Percentiles rank a stretch among this genome's conserved stretches.
These are phyloP conservation scores for Aspergillus hancockii DNA, from an alignment of 495 filamentous ascomycete species.

Conservation along the genomic window DNA sequence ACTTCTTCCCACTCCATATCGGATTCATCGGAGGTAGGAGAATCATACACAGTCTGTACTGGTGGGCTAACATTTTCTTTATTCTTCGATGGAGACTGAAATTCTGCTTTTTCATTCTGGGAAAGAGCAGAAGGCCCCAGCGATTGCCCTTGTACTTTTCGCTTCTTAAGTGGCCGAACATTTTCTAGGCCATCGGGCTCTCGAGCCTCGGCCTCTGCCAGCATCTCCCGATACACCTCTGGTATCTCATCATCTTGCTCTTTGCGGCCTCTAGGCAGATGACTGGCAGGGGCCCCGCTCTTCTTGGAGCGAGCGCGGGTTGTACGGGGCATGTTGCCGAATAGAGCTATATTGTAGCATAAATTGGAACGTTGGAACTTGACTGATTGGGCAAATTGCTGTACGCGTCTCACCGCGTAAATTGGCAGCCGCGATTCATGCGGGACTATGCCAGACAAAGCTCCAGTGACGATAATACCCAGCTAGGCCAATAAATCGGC, in stretches of 20 bases:
- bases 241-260: conserved; percentile 38
- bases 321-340: conserved; percentile 7
- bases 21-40: conserved; percentile 52
- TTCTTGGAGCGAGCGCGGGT: conserved; percentile 2
- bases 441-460: neutral
- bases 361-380: neutral
- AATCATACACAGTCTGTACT: conserved; percentile 48
- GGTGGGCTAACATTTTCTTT: conserved; percentile 23
- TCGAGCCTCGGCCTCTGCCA: conserved; percentile 59
- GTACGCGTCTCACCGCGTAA: neutral
- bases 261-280: conserved; percentile 15
- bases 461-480: neutral
- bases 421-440: neutral
- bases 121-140: conserved; percentile 12
- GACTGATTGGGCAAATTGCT: neutral
- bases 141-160: conserved; percentile 37
- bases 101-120: conserved; percentile 13
- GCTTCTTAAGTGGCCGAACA: conserved; percentile 46
- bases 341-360: neutral
- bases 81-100: conserved; percentile 3
- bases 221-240: conserved; percentile 66
- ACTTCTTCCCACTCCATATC: conserved; percentile 77
- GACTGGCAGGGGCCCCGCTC: conserved; percentile 17
- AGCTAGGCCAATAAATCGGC: neutral
- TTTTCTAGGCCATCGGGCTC: conserved; percentile 31